These are phyloP conservation scores for Xeromyces bisporus DNA, from an alignment of 495 filamentous ascomycete species.

Conservation along the genomic window DNA sequence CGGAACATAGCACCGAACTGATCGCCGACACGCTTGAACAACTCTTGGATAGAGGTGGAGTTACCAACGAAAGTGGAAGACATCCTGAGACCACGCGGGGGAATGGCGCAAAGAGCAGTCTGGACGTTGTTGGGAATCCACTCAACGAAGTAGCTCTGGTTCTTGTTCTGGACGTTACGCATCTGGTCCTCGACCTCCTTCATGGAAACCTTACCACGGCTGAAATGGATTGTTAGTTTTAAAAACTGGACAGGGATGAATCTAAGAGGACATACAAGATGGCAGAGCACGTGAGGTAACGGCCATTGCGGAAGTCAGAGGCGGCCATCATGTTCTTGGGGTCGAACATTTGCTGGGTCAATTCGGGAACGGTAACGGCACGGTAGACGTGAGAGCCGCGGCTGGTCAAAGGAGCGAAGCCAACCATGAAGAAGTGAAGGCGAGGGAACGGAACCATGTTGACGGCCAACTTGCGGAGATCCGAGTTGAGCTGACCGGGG, in stretches of 20 bases:
- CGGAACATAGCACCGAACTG: slow-evolving; percentile 99
- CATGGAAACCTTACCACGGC: slow-evolving; percentile 99
- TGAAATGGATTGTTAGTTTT: slow-evolving; percentile 11
- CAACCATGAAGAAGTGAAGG: slow-evolving; percentile 99
- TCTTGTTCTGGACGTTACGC: slow-evolving; percentile 99
- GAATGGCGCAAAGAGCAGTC: slow-evolving; percentile 98
- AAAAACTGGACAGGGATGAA: neutral
- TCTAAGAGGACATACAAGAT: slow-evolving; percentile 53
- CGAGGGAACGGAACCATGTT: slow-evolving; percentile 99
- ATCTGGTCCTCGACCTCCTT: slow-evolving; percentile 99
- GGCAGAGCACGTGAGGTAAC: slow-evolving; percentile 98
- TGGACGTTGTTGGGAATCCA: slow-evolving; percentile 99
- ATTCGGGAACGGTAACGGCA: slow-evolving; percentile 89
- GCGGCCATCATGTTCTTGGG: slow-evolving; percentile 99
- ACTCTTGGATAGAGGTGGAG: slow-evolving; percentile 98
- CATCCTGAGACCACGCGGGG: slow-evolving; percentile 97
- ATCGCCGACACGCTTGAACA: slow-evolving; percentile 99
- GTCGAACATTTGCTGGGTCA: slow-evolving; percentile 99
- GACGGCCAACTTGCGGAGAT: slow-evolving; percentile 97
- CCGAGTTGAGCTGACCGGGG: slow-evolving; percentile 98
- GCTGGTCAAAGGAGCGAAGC: slow-evolving; percentile 96
- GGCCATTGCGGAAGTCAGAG: slow-evolving; percentile 98
- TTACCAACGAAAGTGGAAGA: slow-evolving; percentile 98
- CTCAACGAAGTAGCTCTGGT: slow-evolving; percentile 99
- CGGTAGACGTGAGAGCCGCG: slow-evolving; percentile 92